These are phyloP conservation scores for Chondrostereum purpureum DNA, from an alignment of 1,284 basidiomycete genomes.

Conservation along the genomic window DNA sequence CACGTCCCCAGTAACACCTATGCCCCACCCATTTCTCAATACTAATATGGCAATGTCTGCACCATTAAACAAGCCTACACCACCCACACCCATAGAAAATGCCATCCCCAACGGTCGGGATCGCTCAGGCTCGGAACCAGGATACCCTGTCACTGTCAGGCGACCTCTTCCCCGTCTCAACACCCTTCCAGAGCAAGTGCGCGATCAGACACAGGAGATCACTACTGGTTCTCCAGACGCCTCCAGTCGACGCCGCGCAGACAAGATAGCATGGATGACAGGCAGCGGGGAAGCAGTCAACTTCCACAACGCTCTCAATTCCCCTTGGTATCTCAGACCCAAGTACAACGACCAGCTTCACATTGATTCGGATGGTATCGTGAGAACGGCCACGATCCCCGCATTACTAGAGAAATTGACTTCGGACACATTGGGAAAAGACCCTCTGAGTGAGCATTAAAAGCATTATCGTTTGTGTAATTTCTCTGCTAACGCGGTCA, in stretches of 20 bases:
- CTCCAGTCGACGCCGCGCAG: slow-evolving; percentile 19
- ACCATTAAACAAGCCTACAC: slow-evolving; percentile 26
- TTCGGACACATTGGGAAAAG: slow-evolving; percentile 36
- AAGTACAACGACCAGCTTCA: slow-evolving; percentile 54
- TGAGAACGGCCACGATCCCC: slow-evolving; percentile 60
- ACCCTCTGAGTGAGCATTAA: slow-evolving; percentile 35
- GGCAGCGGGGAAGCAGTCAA: slow-evolving; percentile 40
- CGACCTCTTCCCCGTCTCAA: slow-evolving; percentile 9
- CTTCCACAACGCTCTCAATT: slow-evolving; percentile 28
- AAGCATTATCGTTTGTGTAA: slow-evolving; percentile 1
- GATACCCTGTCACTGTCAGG: background rate
- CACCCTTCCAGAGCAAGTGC: slow-evolving; percentile 5
- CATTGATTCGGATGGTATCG: slow-evolving; percentile 47
- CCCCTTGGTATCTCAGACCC: slow-evolving; percentile 64
- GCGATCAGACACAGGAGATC: too few species aligned
- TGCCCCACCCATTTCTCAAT: slow-evolving; percentile 35
- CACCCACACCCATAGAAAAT: slow-evolving; percentile 18
- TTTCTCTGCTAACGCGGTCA: background rate
- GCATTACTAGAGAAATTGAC: slow-evolving; percentile 70
- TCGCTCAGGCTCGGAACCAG: slow-evolving; percentile 4
- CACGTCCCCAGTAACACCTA: slow-evolving; percentile 37
- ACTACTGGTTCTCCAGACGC: slow-evolving; percentile 16
- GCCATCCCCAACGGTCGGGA: background rate
- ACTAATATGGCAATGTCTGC: slow-evolving; percentile 17
- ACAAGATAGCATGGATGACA: slow-evolving; percentile 35